Base-by-base conservation (phyloP, 1,284 basidiomycete genomes). In the Apiotrichum sp. region DNA sequence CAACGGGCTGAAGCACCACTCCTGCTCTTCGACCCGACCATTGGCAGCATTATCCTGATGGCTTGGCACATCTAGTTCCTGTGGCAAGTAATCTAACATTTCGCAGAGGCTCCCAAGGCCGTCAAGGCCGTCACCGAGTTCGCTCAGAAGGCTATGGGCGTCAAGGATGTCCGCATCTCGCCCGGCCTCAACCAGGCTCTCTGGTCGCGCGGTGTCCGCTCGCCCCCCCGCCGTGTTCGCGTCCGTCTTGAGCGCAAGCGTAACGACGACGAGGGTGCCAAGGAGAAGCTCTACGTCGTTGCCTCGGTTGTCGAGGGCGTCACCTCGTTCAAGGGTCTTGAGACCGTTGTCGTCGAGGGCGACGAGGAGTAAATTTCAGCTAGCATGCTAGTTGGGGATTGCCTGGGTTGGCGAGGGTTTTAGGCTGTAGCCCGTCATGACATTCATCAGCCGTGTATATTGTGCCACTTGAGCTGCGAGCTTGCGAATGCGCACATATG, bases 211-310 rank as follows among this genome's bases (percentile, higher is more conserved):
- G 75, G 75, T 75, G 84, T 97, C 78, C 92, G 93, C 82, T 86
- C 84, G 61, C 89, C 93, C 43, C 93, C 93, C 47, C 87, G 89
- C 74, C 82, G 93, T 64, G 80, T 96, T 77, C 84, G 93, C 61
- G 85, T 97, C 58, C 87, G 89, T 77, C 86, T 96, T 66, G 91
- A 93, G 82, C 86, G 93, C 89, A 80, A 80, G 91, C 85, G 90
- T 72, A 93, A 93, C 76, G 92, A 96, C 77, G 91, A 93, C 70
- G 92, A 96, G 81, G 88, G 86, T 69, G 91, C 92, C 62, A 95
- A 93, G 81, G 93, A 97, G 82, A 96, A 95, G 82, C 86, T 97
- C 57, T 96, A 82, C 83, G 93, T 91, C 51, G 89, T 92, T 74
- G 93, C 88, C 62, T 84, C 84, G 61, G 83, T 88, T 72, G 86